A percentile compares a stretch with the other conserved stretches of the same genome.
Evolutionary conservation across 2,329 filamentous ascomycete species (phyloP).

Genomic region (Penicillium vulpinum): DNA sequence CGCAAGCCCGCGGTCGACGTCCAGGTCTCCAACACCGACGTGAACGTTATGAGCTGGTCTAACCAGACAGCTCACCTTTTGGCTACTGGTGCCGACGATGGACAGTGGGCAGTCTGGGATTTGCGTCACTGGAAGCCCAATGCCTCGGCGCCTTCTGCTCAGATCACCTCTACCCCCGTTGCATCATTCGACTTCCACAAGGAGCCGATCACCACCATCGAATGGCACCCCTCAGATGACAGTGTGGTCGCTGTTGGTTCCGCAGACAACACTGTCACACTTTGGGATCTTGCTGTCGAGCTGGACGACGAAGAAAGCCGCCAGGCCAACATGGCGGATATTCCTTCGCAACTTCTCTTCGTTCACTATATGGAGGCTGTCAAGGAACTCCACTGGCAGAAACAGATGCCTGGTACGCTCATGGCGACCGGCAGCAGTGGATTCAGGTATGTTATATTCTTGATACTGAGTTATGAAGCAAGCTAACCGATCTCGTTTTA

Average conservation of each 20-base stretch:
- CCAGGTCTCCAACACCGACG: constrained; percentile 77
- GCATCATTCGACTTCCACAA: constrained; percentile 94
- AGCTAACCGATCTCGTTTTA: constrained; percentile 20
- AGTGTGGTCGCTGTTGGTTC: constrained; percentile 90
- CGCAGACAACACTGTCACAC: constrained; percentile 87
- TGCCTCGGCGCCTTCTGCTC: constrained; percentile 48
- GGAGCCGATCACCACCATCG: constrained; percentile 91
- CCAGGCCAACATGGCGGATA: constrained; percentile 81
- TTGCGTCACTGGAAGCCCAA: constrained; percentile 87
- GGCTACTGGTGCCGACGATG: constrained; percentile 89
- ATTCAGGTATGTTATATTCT: constrained; percentile 61
- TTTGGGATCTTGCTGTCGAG: constrained; percentile 97
- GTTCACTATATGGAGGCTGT: constrained; percentile 94
- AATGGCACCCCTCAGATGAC: constrained; percentile 98
- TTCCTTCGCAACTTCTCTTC: constrained; percentile 91
- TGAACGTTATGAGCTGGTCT: constrained; percentile 97
- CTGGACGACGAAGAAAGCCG: constrained; percentile 95
- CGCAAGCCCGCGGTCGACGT: constrained; percentile 85
- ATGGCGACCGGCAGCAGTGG: constrained; percentile 86
- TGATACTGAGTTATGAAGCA: not conserved
- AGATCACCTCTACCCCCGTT: constrained; percentile 70
- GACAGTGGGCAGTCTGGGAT: constrained; percentile 95
- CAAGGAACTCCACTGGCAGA: constrained; percentile 97
- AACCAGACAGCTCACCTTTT: constrained; percentile 83
- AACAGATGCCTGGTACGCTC: constrained; percentile 85